phyloP scores from a whole-genome alignment of 345 rosid species.

The Rhodamnia argentea region DNA sequence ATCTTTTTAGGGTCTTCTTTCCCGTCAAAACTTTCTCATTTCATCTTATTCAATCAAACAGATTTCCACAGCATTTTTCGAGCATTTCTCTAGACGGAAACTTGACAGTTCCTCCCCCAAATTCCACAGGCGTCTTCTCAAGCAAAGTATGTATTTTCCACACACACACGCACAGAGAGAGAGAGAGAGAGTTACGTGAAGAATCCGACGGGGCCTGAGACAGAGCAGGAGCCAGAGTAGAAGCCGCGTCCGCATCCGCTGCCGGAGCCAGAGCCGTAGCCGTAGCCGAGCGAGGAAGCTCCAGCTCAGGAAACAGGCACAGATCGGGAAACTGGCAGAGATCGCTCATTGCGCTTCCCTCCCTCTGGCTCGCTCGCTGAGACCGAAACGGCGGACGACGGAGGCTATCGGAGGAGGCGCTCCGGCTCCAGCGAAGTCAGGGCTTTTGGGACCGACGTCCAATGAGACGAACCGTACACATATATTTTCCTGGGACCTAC shows the following conservation, averaged over 20 bases:
- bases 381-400: background rate
- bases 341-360: background rate
- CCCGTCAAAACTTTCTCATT: too few species aligned
- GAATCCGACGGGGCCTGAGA: too few species aligned
- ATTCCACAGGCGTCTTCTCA: background rate
- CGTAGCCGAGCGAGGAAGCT: background rate
- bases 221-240: too few species aligned
- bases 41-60: background rate
- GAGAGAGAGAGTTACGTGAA: background rate
- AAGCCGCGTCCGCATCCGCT: too few species aligned
- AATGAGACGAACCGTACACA: background rate
- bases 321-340: background rate
- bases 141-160: background rate
- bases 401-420: background rate
- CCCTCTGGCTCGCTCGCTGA: too few species aligned
- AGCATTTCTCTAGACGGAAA: background rate
- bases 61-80: background rate
- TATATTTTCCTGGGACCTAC: background rate
- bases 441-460: background rate
- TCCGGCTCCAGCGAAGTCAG: background rate
- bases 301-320: background rate
- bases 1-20: too few species aligned
- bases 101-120: background rate
- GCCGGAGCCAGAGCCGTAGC: background rate
- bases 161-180: background rate